These are phyloP conservation scores for Vitis hybrid DNA, from an alignment of 177 flowering plant genomes.

Conservation along the genomic window DNA sequence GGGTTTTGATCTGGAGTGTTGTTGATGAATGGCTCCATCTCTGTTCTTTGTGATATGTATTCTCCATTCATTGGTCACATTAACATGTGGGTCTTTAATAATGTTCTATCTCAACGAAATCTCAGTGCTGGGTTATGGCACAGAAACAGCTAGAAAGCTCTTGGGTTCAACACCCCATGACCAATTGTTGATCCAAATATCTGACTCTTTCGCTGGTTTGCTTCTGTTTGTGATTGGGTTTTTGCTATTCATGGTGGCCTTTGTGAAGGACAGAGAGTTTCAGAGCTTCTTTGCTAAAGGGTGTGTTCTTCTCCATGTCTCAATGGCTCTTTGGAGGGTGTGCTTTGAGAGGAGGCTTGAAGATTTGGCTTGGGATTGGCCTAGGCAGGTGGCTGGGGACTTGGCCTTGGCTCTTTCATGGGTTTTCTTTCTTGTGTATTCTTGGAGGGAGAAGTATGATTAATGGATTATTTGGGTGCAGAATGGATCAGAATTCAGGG, in stretches of 20 bases:
- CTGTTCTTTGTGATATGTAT: constrained; percentile 33
- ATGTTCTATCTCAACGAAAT: constrained; percentile 41
- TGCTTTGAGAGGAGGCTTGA: constrained; percentile 39
- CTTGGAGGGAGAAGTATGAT: constrained; percentile 59
- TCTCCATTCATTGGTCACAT: constrained; percentile 35
- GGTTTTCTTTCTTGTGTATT: constrained; percentile 46
- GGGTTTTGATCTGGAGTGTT: neutral
- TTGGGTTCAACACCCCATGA: constrained; percentile 42
- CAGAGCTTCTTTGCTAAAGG: constrained; percentile 40
- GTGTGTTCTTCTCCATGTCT: constrained; percentile 34
- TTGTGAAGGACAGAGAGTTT: constrained; percentile 35
- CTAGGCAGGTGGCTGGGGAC: constrained; percentile 45
- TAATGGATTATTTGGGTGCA: neutral
- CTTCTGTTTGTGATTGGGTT: constrained; percentile 37
- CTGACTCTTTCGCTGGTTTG: constrained; percentile 35
- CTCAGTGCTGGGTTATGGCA: constrained; percentile 35
- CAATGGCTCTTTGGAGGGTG: constrained; percentile 44
- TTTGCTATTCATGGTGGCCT: constrained; percentile 37
- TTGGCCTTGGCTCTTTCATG: constrained; percentile 41
- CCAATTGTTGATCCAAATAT: constrained; percentile 29
- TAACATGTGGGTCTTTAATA: constrained; percentile 30
- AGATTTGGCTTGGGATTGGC: constrained; percentile 47
- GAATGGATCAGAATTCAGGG: neutral
- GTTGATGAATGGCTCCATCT: constrained; percentile 7
- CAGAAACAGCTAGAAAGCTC: constrained; percentile 35